Evolutionary conservation across 805 yeast species (phyloP).

Genomic region (Brettanomyces anomalus): DNA sequence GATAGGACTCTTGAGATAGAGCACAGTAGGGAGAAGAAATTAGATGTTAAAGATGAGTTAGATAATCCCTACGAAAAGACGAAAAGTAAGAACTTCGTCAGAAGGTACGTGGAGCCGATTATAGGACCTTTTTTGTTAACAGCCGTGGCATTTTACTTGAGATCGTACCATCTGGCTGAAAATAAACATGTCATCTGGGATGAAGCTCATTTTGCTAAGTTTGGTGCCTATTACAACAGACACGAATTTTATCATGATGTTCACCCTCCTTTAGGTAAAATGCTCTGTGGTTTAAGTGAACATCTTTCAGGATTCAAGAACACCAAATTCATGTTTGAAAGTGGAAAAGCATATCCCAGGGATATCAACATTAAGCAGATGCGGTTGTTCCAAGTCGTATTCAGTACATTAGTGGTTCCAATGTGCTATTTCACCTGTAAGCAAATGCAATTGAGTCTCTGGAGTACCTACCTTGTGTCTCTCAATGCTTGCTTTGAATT

Average conservation of each 20-base stretch:
- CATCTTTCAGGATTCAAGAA: constrained; percentile 42
- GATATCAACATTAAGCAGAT: constrained; percentile 50
- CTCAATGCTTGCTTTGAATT: constrained; percentile 59
- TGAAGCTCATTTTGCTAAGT: constrained; percentile 91
- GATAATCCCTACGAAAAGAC: constrained; percentile 21
- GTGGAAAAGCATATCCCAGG: constrained; percentile 58
- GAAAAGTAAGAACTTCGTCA: constrained; percentile 20
- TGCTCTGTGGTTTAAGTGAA: constrained; percentile 84
- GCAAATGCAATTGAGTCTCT: constrained; percentile 41
- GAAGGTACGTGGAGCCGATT: neutral
- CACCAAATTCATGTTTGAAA: constrained; percentile 55
- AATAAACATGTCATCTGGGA: constrained; percentile 72
- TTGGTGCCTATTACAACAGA: constrained; percentile 81
- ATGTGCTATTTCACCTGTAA: constrained; percentile 63
- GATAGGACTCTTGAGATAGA: too few relatives aligned
- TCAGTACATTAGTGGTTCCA: constrained; percentile 60
- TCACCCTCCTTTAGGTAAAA: constrained; percentile 95
- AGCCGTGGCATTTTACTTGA: constrained; percentile 38
- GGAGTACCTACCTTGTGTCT: constrained; percentile 52
- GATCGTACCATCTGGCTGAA: constrained; percentile 50
- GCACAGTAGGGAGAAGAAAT: too few relatives aligned
- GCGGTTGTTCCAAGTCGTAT: constrained; percentile 65
- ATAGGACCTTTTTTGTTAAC: constrained; percentile 34
- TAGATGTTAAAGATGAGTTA: constrained; percentile 5
- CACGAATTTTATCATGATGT: constrained; percentile 94